Percentiles rank a stretch among this genome's conserved stretches.
phyloP scores from a whole-genome alignment of 768 basidiomycete species.

The Rhodotorula taiwanensis region DNA sequence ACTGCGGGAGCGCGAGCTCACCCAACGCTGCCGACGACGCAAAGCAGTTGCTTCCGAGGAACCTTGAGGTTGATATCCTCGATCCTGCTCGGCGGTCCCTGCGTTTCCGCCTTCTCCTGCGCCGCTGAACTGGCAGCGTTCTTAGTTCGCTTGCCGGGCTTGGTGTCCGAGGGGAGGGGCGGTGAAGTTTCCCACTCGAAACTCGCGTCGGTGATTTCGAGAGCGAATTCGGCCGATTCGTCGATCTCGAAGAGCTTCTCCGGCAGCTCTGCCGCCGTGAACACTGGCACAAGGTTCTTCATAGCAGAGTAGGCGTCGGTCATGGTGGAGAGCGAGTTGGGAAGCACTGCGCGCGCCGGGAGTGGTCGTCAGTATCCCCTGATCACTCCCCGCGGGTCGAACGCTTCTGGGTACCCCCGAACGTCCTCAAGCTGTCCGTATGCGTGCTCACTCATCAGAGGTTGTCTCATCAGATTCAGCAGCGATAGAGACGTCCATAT shows the following conservation, averaged over 20 bases:
- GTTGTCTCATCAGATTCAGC: conserved; percentile 79
- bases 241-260: conserved; percentile 43
- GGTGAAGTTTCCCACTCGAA: conserved; percentile 27
- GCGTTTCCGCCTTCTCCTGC: conserved; percentile 21
- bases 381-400: neutral
- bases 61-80: conserved; percentile 60
- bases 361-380: neutral
- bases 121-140: too few relatives aligned
- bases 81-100: conserved; percentile 55
- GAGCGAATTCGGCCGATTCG: conserved; percentile 50
- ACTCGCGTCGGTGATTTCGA: conserved; percentile 15
- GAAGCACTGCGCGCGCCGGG: conserved; percentile 12
- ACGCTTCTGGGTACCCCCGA: too few relatives aligned
- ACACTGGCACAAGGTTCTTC: conserved; percentile 65
- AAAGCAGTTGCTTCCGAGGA: conserved; percentile 65
- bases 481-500: conserved; percentile 78
- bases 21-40: conserved; percentile 71
- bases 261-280: conserved; percentile 69
- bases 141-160: conserved; percentile 36
- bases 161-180: conserved; percentile 41
- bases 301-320: conserved; percentile 76
- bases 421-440: too few relatives aligned
- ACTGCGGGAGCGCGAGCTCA: neutral
- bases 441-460: too few relatives aligned
- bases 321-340: conserved; percentile 18